Evolutionary conservation across 495 filamentous ascomycete species (phyloP).

Genomic region (Extremus antarcticus): DNA sequence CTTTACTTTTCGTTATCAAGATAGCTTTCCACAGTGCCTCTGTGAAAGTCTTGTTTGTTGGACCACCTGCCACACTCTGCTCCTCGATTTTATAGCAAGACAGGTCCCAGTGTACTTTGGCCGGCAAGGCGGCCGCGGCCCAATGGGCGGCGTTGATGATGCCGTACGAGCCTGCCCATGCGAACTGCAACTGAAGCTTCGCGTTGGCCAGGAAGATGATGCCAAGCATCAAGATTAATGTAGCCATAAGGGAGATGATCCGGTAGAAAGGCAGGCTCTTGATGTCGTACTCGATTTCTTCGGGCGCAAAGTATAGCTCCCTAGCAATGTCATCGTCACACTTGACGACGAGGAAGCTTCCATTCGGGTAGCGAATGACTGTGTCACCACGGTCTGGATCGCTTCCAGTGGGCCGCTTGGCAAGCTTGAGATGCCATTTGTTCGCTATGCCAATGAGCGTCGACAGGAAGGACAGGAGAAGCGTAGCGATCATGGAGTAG

Average conservation of each 20-base stretch:
- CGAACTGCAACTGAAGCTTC: conserved; percentile 31
- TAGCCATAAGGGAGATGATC: conserved; percentile 34
- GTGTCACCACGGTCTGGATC: conserved; percentile 24
- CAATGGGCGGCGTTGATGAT: conserved; percentile 37
- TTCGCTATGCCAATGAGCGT: conserved; percentile 34
- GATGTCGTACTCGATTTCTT: conserved; percentile 34
- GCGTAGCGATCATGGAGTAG: conserved; percentile 33
- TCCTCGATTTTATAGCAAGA: conserved; percentile 28
- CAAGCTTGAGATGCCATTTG: conserved; percentile 32
- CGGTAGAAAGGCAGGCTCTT: conserved; percentile 27
- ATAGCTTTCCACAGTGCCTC: conserved; percentile 37
- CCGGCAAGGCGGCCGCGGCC: conserved; percentile 36
- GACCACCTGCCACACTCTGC: conserved; percentile 23
- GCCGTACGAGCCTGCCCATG: conserved; percentile 35
- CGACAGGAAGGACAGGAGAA: conserved; percentile 36
- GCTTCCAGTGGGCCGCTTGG: conserved; percentile 11
- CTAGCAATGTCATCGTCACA: conserved; percentile 32
- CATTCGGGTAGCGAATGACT: conserved; percentile 33
- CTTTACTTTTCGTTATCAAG: conserved; percentile 27
- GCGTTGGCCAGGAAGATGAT: conserved; percentile 38
- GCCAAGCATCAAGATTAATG: conserved; percentile 39
- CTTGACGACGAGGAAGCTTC: conserved; percentile 30
- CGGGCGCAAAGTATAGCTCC: conserved; percentile 34
- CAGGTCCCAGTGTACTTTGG: conserved; percentile 33
- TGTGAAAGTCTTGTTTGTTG: conserved; percentile 29